Base-by-base conservation (phyloP, 2,329 filamentous ascomycete species). In the Dactylellina haptotyla region DNA sequence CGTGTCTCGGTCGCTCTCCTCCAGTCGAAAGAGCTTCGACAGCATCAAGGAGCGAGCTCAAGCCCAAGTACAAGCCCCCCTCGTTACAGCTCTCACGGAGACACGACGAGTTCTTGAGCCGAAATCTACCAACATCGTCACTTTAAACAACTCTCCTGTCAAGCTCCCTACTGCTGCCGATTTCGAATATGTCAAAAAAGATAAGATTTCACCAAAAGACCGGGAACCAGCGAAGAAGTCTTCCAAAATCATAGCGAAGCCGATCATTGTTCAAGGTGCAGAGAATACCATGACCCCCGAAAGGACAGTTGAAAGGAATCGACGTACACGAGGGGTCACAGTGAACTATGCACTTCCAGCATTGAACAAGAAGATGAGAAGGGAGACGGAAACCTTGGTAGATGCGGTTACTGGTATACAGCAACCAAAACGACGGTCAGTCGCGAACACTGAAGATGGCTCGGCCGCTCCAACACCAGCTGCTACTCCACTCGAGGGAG, bases 271-370 rank as follows among this genome's bases (percentile, higher is more conserved):
- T 32, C 70, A 39, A 59, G 69, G 58, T 6, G 30, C 23, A 18
- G 72, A 51, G 56, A 77, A 65, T 45, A 54, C 20, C 39, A 70
- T 48, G 30, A 64, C 87, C 1, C 87, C 87, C 3, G 87, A 87
- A 3, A 80, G 82, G 14, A 85, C 88, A 75, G 84, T 89, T 34
- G 85, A 84, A 5, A 82, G 81, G 5, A 83, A 80, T 34, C 84
- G 85, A 54, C 86, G 89, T 76, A 85, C 85, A 26, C 84, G 86
- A 26, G 85, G 91, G 46, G 82, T 87, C 9, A 84, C 88, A 54
- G 86, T 95, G 74, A 94, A 90, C 82, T 95, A 95, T 80, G 90
- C 90, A 9, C 90, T 94, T 80, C 91, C 91, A 0, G 94, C 90
- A 78, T 83, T 95, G 43, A 86, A 90, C 75, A 90, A 89, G 79